Evolutionary conservation across 805 yeast genomes (phyloP).

Genomic region (Sungouiella blattae): DNA sequence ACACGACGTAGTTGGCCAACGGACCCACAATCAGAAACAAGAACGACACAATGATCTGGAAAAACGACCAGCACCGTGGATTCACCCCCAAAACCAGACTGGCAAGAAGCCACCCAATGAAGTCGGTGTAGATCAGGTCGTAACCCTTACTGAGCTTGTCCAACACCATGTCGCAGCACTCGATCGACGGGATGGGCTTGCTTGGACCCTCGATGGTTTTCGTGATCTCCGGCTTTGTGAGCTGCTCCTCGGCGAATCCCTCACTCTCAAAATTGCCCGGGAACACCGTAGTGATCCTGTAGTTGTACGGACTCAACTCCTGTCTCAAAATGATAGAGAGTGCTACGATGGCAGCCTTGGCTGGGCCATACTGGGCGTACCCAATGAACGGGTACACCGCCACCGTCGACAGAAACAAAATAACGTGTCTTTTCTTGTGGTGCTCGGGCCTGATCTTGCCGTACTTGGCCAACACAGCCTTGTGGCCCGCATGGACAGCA

Average conservation of each 20-base stretch:
- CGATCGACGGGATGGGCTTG: slow-evolving; percentile 58
- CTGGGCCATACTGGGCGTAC: slow-evolving; percentile 85
- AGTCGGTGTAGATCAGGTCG: slow-evolving; percentile 75
- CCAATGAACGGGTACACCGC: slow-evolving; percentile 90
- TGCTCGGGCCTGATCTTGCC: slow-evolving; percentile 6
- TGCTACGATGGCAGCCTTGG: slow-evolving; percentile 77
- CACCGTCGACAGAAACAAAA: slow-evolving; percentile 66
- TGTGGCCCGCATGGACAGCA: slow-evolving; percentile 63
- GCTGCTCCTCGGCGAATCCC: slow-evolving; percentile 78
- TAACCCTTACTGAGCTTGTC: slow-evolving; percentile 58
- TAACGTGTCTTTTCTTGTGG: slow-evolving; percentile 49
- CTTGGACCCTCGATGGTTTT: slow-evolving; percentile 83
- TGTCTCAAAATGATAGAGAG: slow-evolving; percentile 77
- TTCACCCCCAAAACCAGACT: slow-evolving; percentile 63
- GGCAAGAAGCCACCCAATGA: slow-evolving; percentile 78
- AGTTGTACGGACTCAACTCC: slow-evolving; percentile 66
- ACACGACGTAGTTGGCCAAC: slow-evolving; percentile 48
- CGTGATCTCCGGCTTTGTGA: slow-evolving; percentile 83
- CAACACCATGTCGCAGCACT: slow-evolving; percentile 62
- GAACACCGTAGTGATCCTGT: slow-evolving; percentile 67
- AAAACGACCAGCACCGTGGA: slow-evolving; percentile 58
- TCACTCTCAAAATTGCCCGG: slow-evolving; percentile 92
- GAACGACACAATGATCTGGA: slow-evolving; percentile 38
- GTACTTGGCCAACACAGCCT: slow-evolving; percentile 27
- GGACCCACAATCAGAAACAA: slow-evolving; percentile 47